Conservation (phyloP, 1,284 basidiomycete genomes). For the Pyrrhoderma noxium region DNA sequence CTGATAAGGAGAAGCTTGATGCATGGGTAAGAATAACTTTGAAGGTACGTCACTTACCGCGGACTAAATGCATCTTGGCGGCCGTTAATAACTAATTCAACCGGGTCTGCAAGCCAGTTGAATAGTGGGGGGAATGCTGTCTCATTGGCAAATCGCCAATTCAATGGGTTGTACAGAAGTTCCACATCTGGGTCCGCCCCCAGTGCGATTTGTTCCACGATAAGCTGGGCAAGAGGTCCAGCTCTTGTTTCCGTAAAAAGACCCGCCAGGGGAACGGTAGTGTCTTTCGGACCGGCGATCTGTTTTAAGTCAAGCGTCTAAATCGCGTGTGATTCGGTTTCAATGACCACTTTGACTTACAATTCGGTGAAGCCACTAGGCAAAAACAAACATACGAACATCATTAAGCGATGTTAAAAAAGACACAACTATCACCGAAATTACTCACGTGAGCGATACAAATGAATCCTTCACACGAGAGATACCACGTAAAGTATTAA, state of each 20-base stretch:
- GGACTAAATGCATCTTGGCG: constrained; percentile 42
- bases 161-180: constrained; percentile 43
- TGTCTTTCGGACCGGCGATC: constrained; percentile 47
- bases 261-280: constrained; percentile 50
- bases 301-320: constrained; percentile 20
- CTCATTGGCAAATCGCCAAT: constrained; percentile 46
- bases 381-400: constrained; percentile 8
- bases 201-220: constrained; percentile 38
- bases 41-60: constrained; percentile 27
- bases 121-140: constrained; percentile 34
- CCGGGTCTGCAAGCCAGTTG: constrained; percentile 41
- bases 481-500: neutral
- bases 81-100: constrained; percentile 38
- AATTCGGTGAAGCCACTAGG: constrained; percentile 55
- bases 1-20: neutral
- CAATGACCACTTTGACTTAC: constrained; percentile 28
- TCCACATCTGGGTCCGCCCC: constrained; percentile 39
- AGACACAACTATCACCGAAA: constrained; percentile 3
- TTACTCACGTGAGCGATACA: constrained; percentile 49
- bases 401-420: neutral
- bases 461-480: constrained; percentile 41
- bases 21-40: neutral
- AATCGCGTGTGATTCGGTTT: neutral
- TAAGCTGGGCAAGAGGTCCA: constrained; percentile 42
- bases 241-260: constrained; percentile 46